A percentile compares a stretch with the other conserved stretches of the same genome.
Evolutionary conservation across 2,329 filamentous ascomycete species (phyloP).

Genomic region (Fusarium stilboides): DNA sequence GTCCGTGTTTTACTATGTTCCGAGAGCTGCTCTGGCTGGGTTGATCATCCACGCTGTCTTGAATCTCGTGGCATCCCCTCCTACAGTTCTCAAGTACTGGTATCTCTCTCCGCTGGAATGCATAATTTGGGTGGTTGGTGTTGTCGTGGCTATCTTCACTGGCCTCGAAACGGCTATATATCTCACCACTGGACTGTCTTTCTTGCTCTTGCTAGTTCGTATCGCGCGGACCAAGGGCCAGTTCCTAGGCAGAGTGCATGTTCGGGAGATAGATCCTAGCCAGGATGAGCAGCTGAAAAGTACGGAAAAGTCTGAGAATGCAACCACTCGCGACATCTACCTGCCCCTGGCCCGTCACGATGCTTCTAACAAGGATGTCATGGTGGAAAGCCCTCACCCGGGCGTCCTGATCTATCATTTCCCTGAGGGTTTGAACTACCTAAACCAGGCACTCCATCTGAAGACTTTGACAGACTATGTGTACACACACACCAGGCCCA

Average conservation of each 20-base stretch:
- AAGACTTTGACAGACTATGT: slow-evolving; percentile 54
- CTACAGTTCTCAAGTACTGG: slow-evolving; percentile 84
- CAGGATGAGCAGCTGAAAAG: background rate
- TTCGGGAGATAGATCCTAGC: slow-evolving; percentile 31
- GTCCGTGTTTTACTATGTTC: slow-evolving; percentile 86
- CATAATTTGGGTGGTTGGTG: slow-evolving; percentile 81
- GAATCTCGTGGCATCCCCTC: slow-evolving; percentile 81
- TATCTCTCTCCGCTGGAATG: slow-evolving; percentile 81
- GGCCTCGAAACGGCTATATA: slow-evolving; percentile 68
- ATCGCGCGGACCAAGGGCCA: slow-evolving; percentile 63
- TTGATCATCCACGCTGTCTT: slow-evolving; percentile 89
- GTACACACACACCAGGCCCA: slow-evolving; percentile 56
- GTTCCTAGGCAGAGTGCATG: slow-evolving; percentile 60
- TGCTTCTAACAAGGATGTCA: slow-evolving; percentile 62
- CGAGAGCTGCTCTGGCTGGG: slow-evolving; percentile 77
- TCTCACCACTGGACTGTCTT: slow-evolving; percentile 61
- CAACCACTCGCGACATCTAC: slow-evolving; percentile 54
- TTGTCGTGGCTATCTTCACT: slow-evolving; percentile 69
- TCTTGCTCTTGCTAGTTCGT: slow-evolving; percentile 61
- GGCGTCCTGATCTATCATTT: slow-evolving; percentile 69
- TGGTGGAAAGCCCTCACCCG: slow-evolving; percentile 61
- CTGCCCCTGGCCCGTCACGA: slow-evolving; percentile 60
- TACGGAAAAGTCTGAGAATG: background rate
- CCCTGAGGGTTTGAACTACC: slow-evolving; percentile 67
- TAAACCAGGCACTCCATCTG: slow-evolving; percentile 65